These are phyloP conservation scores for Penicillium desertorum DNA, from an alignment of 495 filamentous ascomycete species.

Conservation along the genomic window DNA sequence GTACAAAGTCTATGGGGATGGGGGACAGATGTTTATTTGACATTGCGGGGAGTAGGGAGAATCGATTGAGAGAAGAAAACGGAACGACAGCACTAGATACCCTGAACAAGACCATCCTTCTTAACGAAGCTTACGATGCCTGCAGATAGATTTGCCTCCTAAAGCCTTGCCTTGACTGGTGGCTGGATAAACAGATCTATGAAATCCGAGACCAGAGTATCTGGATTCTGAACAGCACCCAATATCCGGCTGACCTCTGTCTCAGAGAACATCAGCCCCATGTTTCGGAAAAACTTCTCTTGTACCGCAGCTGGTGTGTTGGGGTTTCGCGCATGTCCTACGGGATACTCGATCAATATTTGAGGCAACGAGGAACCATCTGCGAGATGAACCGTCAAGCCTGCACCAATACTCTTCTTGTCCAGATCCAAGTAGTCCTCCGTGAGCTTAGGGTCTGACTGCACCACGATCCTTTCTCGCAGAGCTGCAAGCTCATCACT, in stretches of 20 bases:
- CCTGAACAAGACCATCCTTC: neutral
- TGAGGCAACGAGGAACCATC: constrained; percentile 58
- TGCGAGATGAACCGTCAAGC: constrained; percentile 25
- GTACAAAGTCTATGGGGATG: constrained; percentile 95
- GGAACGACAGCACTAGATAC: constrained; percentile 4
- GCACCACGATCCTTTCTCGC: constrained; percentile 31
- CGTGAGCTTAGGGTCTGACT: constrained; percentile 33
- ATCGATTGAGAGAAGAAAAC: constrained; percentile 37
- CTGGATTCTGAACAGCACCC: constrained; percentile 53
- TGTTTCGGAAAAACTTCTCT: constrained; percentile 75
- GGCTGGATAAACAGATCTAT: constrained; percentile 60
- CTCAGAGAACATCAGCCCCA: constrained; percentile 63
- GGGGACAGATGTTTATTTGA: constrained; percentile 83
- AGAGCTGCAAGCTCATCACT: constrained; percentile 27
- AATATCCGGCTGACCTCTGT: constrained; percentile 65
- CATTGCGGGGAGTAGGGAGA: constrained; percentile 79
- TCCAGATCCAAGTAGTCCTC: constrained; percentile 36
- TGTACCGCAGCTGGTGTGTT: constrained; percentile 75
- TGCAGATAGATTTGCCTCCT: constrained; percentile 1
- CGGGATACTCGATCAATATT: constrained; percentile 78
- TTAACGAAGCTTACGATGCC: neutral
- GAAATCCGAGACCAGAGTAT: constrained; percentile 70
- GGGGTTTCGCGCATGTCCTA: constrained; percentile 72
- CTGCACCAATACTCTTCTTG: constrained; percentile 28
- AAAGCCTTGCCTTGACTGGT: constrained; percentile 10